These are phyloP conservation scores for Didymella arachidicola DNA, from an alignment of 2,329 filamentous ascomycete genomes.

Conservation along the genomic window DNA sequence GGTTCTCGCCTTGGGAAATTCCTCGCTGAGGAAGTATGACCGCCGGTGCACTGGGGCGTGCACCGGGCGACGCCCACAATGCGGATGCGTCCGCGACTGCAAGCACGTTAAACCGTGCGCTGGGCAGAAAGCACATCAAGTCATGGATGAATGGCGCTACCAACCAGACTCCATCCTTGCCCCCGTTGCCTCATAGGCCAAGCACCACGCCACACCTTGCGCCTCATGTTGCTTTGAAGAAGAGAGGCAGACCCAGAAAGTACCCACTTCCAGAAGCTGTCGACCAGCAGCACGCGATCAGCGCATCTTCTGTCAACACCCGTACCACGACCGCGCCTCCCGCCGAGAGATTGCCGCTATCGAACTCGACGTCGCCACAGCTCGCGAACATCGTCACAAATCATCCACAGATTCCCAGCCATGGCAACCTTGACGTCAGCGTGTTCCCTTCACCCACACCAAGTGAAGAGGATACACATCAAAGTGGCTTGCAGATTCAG, in stretches of 20 bases:
- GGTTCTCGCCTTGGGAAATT: background rate
- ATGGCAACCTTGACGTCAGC: conserved; percentile 26
- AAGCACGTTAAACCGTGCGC: conserved; percentile 37
- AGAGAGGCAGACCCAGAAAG: conserved; percentile 26
- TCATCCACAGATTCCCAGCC: background rate
- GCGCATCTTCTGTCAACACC: background rate
- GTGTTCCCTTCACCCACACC: conserved; percentile 69
- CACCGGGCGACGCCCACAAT: conserved; percentile 11
- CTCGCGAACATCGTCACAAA: conserved; percentile 39
- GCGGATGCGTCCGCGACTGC: conserved; percentile 26
- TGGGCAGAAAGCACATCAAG: conserved; percentile 43
- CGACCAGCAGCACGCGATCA: conserved; percentile 7
- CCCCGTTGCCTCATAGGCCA: conserved; percentile 1
- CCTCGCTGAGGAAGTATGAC: background rate
- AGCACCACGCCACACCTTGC: background rate
- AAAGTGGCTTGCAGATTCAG: background rate
- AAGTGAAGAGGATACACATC: conserved; percentile 60
- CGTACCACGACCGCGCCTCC: conserved; percentile 8
- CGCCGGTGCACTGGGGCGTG: conserved; percentile 1
- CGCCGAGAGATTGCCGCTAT: conserved; percentile 30
- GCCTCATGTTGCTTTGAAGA: background rate
- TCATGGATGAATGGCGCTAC: conserved; percentile 39
- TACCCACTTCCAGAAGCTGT: conserved; percentile 8
- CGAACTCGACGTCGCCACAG: conserved; percentile 47
- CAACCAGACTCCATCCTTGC: background rate